Evolutionary conservation across 208 protist species (phyloP), one percentile per base, ranked within the genome.

Genomic region (Herpetomonas tarakana): DNA sequence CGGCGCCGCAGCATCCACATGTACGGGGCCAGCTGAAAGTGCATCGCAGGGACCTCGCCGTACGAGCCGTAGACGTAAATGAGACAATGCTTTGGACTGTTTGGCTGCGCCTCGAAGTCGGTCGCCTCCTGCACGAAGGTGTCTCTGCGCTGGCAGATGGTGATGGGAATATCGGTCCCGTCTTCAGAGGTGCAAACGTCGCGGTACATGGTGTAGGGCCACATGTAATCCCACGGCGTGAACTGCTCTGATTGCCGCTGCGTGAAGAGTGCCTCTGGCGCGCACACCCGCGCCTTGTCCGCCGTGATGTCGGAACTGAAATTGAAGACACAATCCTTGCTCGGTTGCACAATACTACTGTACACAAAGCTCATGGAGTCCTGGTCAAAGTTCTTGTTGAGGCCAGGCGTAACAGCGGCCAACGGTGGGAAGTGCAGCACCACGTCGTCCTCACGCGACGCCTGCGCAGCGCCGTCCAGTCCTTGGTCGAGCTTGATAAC

Each of bases 201-300:
- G 50, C 90, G 84, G 58, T 93, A 96, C 58, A 93, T 91, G 71
- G 76, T 92, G 70, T 96, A 93, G 1, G 90, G 90, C 87, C 90
- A 96, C 90, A 96, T 96, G 75, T 96, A 96, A 67, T 96, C 90
- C 84, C 83, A 93, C 50, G 90, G 87, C 4, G 86, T 96, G 58
- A 92, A 92, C 58, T 91, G 83, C 68, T 96, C 86, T 18, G 86
- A 72, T 62, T 96, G 90, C n/a, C 90, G 81, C 71, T 96, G 90
- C 56, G 90, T 93, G 63, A 91, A 96, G 44, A 96, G 71, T 25
- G 86, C 81, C 39, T 92, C 85, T 26, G 86, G 77, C 2, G 80
- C 57, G 58, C 86, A 92, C 62, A 86, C 31, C 21, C 58, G 71
- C 21, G 84, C 77, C 55, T 86, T 74, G 22, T 71, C 72, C 0